Evolutionary conservation across 768 basidiomycete genomes (phyloP).

Genomic region (Leucocoprinus leucothites): DNA sequence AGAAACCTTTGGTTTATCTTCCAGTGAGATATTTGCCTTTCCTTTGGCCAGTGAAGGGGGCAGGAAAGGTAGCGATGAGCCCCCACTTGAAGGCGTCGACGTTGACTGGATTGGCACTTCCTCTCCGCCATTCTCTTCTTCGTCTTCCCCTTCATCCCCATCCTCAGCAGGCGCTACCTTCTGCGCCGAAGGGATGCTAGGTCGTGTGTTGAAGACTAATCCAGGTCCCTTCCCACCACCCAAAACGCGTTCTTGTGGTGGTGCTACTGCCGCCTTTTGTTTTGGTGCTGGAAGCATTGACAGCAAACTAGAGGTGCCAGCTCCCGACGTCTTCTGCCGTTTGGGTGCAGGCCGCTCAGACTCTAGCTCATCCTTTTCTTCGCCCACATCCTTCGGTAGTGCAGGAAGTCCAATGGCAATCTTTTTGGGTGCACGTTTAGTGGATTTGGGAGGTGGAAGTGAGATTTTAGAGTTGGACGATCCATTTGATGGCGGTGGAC

Average conservation of each 20-base stretch:
- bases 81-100: constrained; percentile 7
- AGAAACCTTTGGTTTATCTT: constrained; percentile 27
- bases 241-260: constrained; percentile 51
- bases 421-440: constrained; percentile 44
- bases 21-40: constrained; percentile 53
- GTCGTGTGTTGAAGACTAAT: constrained; percentile 49
- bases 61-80: constrained; percentile 42
- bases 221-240: constrained; percentile 63
- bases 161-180: constrained; percentile 8
- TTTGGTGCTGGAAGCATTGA: constrained; percentile 78
- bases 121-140: constrained; percentile 23
- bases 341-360: constrained; percentile 53
- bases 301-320: constrained; percentile 62
- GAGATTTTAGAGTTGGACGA: not conserved
- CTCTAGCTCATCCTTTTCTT: constrained; percentile 31
- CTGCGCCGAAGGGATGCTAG: constrained; percentile 8
- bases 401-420: constrained; percentile 58
- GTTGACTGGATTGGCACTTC: constrained; percentile 12
- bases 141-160: not conserved
- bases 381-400: constrained; percentile 34
- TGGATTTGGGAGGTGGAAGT: constrained; percentile 28
- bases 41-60: constrained; percentile 62
- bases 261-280: constrained; percentile 41
- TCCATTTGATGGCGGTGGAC: constrained; percentile 18
- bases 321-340: constrained; percentile 47